Conservation (phyloP, 805 yeast species). For the Dipodascopsis uninucleata region DNA sequence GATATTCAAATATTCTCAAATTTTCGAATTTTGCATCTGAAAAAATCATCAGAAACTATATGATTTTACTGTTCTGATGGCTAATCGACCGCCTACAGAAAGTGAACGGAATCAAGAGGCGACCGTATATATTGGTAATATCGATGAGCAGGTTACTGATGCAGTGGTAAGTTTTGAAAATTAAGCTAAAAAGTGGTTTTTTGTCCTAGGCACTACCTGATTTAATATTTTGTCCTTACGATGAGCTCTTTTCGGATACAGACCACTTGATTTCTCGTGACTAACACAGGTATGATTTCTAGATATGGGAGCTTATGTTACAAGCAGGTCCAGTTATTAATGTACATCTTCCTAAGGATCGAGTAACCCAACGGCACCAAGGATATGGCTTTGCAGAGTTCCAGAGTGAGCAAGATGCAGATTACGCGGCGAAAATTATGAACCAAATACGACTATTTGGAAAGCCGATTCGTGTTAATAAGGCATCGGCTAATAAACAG, state of each 20-base stretch:
- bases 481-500: slow-evolving; percentile 40
- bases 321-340: slow-evolving; percentile 78
- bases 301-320: slow-evolving; percentile 71
- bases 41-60: no score
- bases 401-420: slow-evolving; percentile 55
- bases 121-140: slow-evolving; percentile 75
- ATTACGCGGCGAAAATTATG: slow-evolving; percentile 60
- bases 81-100: slow-evolving; percentile 33
- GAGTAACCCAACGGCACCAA: slow-evolving; percentile 64
- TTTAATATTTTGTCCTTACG: no score
- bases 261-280: no score
- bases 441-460: slow-evolving; percentile 61
- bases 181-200: background rate
- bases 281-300: background rate
- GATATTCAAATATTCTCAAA: no score
- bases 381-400: slow-evolving; percentile 89
- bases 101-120: slow-evolving; percentile 56
- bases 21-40: no score
- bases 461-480: slow-evolving; percentile 55
- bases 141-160: slow-evolving; percentile 73
- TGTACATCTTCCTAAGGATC: slow-evolving; percentile 75
- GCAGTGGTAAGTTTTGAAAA: slow-evolving; percentile 37
- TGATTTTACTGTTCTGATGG: no score
- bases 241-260: no score
- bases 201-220: background rate